A percentile compares a stretch with the other conserved stretches of the same genome.
phyloP scores from a whole-genome alignment of 768 basidiomycete genomes.

The Phanerodontia chrysosporium region DNA sequence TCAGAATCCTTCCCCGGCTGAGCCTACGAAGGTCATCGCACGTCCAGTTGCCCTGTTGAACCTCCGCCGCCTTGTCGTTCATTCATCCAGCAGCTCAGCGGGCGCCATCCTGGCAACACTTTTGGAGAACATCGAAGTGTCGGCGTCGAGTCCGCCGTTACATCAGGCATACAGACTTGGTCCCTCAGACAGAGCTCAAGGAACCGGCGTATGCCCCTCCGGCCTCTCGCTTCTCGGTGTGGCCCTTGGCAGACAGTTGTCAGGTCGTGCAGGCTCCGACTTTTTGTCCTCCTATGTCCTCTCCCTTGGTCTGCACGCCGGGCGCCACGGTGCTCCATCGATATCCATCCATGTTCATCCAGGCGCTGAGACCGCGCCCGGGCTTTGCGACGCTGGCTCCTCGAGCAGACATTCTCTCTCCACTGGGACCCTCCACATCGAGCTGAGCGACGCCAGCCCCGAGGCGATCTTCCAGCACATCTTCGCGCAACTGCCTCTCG shows the following conservation, averaged over 20 bases:
- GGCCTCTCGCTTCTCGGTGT: not conserved
- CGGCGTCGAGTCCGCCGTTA: not conserved
- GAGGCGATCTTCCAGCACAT: not conserved
- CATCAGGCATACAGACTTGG: not conserved
- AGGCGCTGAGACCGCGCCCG: not conserved
- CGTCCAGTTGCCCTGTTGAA: not conserved
- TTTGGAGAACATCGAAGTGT: not conserved
- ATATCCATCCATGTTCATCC: no score
- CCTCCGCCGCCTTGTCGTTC: not conserved
- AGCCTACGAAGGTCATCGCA: not conserved
- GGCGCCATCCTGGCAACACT: not conserved
- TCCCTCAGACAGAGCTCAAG: not conserved
- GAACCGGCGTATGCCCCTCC: not conserved
- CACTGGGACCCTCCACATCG: not conserved
- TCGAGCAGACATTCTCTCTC: no score
- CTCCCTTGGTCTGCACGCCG: not conserved
- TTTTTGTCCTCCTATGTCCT: not conserved
- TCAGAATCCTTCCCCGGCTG: not conserved
- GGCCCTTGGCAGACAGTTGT: not conserved
- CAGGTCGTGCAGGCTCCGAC: not conserved
- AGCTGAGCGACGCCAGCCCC: not conserved
- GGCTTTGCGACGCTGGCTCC: no score
- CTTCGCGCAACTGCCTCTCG: not conserved
- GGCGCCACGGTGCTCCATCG: not conserved
- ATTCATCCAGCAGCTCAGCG: not conserved